Evolutionary conservation across 2,329 filamentous ascomycete genomes (phyloP), one percentile per base, ranked within the genome.

Genomic region (Fusarium cicatricum): DNA sequence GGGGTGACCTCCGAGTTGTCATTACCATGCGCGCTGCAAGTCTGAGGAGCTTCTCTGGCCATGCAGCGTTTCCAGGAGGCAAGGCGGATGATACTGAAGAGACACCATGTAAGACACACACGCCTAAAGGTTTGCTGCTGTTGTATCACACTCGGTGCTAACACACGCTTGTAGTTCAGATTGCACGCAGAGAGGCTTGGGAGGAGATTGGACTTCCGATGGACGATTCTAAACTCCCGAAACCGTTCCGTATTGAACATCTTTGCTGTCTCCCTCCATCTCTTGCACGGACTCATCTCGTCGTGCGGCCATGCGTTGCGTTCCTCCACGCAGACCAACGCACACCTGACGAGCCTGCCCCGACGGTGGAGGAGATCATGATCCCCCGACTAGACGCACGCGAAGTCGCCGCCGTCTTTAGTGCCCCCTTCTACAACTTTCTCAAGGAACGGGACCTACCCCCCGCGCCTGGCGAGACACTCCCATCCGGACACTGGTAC

Each of bases 381-480:
- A 91, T 91, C 55, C 93, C 94, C 0, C 84, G 86, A 33, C 82
- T 97, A 11, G 91, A 97, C 75, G 90, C 92, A 2, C 89, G 90
- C 63, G 94, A 98, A 75, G 94, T 98, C 2, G 93, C 92, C 2
- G 93, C 92, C 38, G 92, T 98, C 29, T 98, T 98, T 77, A 94
- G 91, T 5, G 93, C 90, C 5, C 90, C 91, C 1, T 92, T 98
- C 66, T 86, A 89, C 72, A 90, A 92, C 72, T 97, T 98, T 72
- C 77, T 98, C 47, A 80, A 78, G 40, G 73, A 78, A 28, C 73
- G 75, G 44, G 89, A 91, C 72, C 81, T 90, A 59, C 74, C 79
- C 3, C 73, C 73, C 2, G 69, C 70, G 11, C 58, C 72, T 52
- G 68, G 76, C 61, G 56, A 72, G 67, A 51, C 61, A 17, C 75